phyloP scores from a whole-genome alignment of 768 basidiomycete genomes.

The Neoboletus magnificus region DNA sequence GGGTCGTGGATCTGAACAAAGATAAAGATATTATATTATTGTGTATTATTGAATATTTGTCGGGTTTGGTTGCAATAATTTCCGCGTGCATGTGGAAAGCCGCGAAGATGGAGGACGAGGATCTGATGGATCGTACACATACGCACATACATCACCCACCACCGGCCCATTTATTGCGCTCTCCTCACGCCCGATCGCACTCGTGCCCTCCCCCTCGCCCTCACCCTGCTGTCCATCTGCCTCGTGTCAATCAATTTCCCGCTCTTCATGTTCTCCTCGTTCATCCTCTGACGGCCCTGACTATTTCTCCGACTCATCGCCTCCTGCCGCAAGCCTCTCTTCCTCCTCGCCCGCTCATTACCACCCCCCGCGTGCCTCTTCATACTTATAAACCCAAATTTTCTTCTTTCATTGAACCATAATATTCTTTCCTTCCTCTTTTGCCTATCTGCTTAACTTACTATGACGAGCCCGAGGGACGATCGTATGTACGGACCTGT shows the following conservation, averaged over 20 bases:
- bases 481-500: conserved; percentile 67
- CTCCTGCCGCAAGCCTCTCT: conserved; percentile 35
- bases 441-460: conserved; percentile 54
- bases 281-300: conserved; percentile 41
- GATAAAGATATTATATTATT: too few relatives aligned
- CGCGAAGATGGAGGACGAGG: conserved; percentile 26
- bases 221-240: conserved; percentile 39
- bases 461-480: conserved; percentile 71
- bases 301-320: conserved; percentile 38
- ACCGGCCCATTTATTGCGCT: conserved; percentile 28
- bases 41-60: too few relatives aligned
- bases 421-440: conserved; percentile 46
- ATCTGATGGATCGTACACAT: conserved; percentile 14
- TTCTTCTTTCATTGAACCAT: conserved; percentile 45
- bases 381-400: conserved; percentile 54
- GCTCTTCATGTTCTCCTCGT: conserved; percentile 50
- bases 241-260: conserved; percentile 44
- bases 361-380: conserved; percentile 44
- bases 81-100: conserved; percentile 17
- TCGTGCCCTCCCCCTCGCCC: conserved; percentile 33
- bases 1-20: too few relatives aligned
- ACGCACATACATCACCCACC: conserved; percentile 21
- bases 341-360: conserved; percentile 37
- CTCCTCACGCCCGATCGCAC: conserved; percentile 19
- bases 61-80: too few relatives aligned